Evolutionary conservation across 495 filamentous ascomycete species (phyloP).

Genomic region (Filosporella fistucella): DNA sequence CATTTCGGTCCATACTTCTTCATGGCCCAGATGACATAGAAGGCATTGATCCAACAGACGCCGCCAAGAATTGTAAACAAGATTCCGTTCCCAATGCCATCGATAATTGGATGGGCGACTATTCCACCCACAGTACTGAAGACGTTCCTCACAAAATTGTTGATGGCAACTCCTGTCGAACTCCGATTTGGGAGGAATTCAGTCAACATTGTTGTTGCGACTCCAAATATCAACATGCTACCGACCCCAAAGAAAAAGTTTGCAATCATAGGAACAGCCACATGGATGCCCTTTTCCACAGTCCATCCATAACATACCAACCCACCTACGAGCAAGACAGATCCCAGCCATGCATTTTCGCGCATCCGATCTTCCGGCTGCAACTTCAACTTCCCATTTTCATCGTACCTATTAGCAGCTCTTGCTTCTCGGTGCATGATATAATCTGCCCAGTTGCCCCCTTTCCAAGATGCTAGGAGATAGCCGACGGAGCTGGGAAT

Average conservation of each 20-base stretch:
- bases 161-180: constrained; percentile 75
- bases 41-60: constrained; percentile 49
- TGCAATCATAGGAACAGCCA: constrained; percentile 54
- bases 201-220: constrained; percentile 76
- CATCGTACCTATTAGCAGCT: constrained; percentile 67
- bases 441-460: constrained; percentile 80
- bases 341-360: constrained; percentile 84
- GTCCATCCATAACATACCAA: constrained; percentile 59
- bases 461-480: constrained; percentile 63
- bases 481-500: constrained; percentile 80
- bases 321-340: constrained; percentile 68
- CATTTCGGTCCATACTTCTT: constrained; percentile 59
- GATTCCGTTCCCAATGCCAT: constrained; percentile 86
- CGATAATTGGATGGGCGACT: constrained; percentile 70
- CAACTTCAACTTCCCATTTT: constrained; percentile 62
- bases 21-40: constrained; percentile 60
- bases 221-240: constrained; percentile 82
- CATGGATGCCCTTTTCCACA: constrained; percentile 34
- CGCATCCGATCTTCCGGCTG: constrained; percentile 85
- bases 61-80: constrained; percentile 75
- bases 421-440: constrained; percentile 85
- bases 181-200: constrained; percentile 84
- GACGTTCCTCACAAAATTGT: constrained; percentile 84
- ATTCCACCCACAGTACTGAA: constrained; percentile 74
- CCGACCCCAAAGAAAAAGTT: constrained; percentile 89